Evolutionary conservation across 805 yeast species (phyloP).

Genomic region (Ogataea allantospora): DNA sequence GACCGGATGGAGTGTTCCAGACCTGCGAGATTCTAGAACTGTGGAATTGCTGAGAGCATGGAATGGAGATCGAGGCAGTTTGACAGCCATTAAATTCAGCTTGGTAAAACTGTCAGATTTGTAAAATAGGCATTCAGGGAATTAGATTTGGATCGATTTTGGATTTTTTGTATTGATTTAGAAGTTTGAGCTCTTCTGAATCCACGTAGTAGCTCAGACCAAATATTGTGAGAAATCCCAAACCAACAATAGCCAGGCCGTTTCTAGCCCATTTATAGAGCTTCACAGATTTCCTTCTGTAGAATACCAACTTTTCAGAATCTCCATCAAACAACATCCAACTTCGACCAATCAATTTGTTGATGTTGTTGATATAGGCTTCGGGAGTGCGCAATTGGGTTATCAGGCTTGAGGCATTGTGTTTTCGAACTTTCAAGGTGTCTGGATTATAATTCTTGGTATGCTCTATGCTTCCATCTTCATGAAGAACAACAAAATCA

Average conservation of each 20-base stretch:
- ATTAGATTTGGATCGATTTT: constrained; percentile 1
- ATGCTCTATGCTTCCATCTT: constrained; percentile 34
- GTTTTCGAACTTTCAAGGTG: constrained; percentile 2
- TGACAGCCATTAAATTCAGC: constrained; percentile 57
- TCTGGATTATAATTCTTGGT: constrained; percentile 10
- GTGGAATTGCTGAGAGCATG: constrained; percentile 64
- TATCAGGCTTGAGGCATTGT: constrained; percentile 15
- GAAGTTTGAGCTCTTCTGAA: constrained; percentile 13
- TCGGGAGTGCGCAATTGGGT: constrained; percentile 39
- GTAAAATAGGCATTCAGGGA: constrained; percentile 3
- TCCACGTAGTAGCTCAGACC: constrained; percentile 31
- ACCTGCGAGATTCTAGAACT: constrained; percentile 57
- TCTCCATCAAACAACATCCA: constrained; percentile 61
- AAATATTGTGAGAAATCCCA: constrained; percentile 24
- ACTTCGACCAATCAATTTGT: constrained; percentile 41
- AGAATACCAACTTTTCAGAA: constrained; percentile 40
- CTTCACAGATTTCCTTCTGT: constrained; percentile 26
- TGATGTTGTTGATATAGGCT: constrained; percentile 35
- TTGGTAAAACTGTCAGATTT: constrained; percentile 30
- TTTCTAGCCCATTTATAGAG: constrained; percentile 22
- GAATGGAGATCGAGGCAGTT: constrained; percentile 83
- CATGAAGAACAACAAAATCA: constrained; percentile 22
- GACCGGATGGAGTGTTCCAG: constrained; percentile 73
- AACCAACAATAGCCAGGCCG: constrained; percentile 32
- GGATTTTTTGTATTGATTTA: constrained; percentile 8